Conservation (phyloP, 2,329 filamentous ascomycete genomes). For the Tothia fuscella region DNA sequence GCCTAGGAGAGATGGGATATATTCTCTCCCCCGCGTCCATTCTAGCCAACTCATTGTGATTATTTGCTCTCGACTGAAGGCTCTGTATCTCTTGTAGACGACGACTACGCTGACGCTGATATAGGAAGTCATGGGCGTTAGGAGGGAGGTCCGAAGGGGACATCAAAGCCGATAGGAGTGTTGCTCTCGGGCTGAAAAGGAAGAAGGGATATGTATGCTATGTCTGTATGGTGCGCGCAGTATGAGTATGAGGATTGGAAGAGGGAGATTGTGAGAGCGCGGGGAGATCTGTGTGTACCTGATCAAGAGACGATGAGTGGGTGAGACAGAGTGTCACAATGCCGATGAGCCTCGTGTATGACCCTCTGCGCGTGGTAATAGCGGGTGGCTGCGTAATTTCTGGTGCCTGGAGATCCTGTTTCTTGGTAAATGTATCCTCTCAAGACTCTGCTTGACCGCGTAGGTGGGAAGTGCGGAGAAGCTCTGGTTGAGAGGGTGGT, state of each 20-base stretch:
- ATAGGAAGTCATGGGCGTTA: constrained; percentile 5
- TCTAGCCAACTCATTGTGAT: constrained; percentile 4
- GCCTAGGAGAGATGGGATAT: constrained; percentile 8
- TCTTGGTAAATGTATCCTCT: neutral
- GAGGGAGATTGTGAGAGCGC: neutral
- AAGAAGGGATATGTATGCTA: neutral
- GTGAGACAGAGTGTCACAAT: constrained; percentile 7
- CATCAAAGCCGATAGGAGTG: constrained; percentile 6
- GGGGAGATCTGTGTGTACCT: neutral
- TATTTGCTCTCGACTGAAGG: neutral
- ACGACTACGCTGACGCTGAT: constrained; percentile 10
- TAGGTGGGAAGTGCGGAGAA: neutral
- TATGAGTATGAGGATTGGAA: neutral
- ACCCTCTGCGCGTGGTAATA: constrained; percentile 1
- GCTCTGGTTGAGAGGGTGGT: neutral
- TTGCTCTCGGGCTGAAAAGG: neutral
- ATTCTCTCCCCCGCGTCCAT: constrained; percentile 10
- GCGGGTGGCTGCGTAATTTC: too few species aligned
- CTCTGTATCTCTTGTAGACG: constrained; percentile 2
- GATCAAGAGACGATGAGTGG: neutral
- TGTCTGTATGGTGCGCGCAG: neutral
- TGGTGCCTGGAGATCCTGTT: neutral
- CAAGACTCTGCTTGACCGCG: neutral
- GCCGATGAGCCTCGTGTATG: constrained; percentile 7
- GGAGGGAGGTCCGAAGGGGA: constrained; percentile 8